Evolutionary conservation across 1,139 yeast genomes (phyloP).

Genomic region (Taphrina confusa): DNA sequence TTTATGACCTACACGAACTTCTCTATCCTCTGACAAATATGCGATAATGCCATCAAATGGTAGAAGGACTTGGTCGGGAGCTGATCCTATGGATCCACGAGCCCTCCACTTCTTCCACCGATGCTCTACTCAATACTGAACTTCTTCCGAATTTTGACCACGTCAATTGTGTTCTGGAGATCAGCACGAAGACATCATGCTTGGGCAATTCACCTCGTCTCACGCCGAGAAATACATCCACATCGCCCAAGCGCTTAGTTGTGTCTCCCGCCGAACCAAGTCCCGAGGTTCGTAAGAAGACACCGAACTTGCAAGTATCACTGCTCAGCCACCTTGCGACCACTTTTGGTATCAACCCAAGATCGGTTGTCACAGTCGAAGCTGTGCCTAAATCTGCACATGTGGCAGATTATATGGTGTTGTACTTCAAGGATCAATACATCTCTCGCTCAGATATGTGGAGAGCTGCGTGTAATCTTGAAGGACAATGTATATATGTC

Average conservation of each 20-base stretch:
- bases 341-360: constrained; percentile 18
- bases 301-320: constrained; percentile 35
- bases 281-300: constrained; percentile 36
- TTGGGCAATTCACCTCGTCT: constrained; percentile 7
- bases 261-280: constrained; percentile 12
- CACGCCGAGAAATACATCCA: background rate
- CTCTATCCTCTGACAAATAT: no score
- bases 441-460: constrained; percentile 93
- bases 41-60: no score
- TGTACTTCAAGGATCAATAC: constrained; percentile 76
- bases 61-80: background rate
- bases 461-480: constrained; percentile 67
- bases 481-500: constrained; percentile 64
- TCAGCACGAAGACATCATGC: background rate
- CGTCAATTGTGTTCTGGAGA: constrained; percentile 16
- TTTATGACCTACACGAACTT: no score
- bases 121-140: constrained; percentile 62
- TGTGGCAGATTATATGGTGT: constrained; percentile 78
- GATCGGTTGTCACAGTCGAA: constrained; percentile 28
- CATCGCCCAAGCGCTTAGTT: constrained; percentile 6
- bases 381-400: constrained; percentile 50
- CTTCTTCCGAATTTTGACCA: constrained; percentile 56
- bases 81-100: constrained; percentile 78
- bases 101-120: constrained; percentile 57
- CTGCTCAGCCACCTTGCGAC: constrained; percentile 23